These are phyloP conservation scores for Aspergillus ibericus DNA, from an alignment of 2,329 filamentous ascomycete species.

Conservation along the genomic window DNA sequence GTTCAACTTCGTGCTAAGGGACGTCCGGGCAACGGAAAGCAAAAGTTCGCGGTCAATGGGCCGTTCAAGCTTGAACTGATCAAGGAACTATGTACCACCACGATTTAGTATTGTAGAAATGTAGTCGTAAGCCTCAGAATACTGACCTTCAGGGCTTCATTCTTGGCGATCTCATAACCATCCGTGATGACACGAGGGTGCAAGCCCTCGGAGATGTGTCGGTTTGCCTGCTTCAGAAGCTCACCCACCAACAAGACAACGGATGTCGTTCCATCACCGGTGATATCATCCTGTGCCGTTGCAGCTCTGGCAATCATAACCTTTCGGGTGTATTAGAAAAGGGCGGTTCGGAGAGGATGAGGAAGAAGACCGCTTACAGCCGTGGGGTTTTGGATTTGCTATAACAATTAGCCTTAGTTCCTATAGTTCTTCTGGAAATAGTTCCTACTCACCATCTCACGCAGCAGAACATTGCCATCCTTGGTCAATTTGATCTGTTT, in stretches of 20 bases:
- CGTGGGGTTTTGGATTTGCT: slow-evolving; percentile 97
- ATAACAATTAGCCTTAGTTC: slow-evolving; percentile 31
- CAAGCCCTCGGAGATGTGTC: slow-evolving; percentile 94
- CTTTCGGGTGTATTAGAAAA: slow-evolving; percentile 34
- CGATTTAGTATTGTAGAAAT: slow-evolving; percentile 5
- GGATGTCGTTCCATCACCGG: slow-evolving; percentile 94
- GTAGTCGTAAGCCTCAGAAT: background rate
- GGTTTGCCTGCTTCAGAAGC: slow-evolving; percentile 94
- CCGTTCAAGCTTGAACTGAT: slow-evolving; percentile 84
- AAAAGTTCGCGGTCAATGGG: slow-evolving; percentile 92
- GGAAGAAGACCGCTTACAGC: slow-evolving; percentile 59
- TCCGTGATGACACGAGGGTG: slow-evolving; percentile 96
- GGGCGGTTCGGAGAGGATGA: slow-evolving; percentile 1
- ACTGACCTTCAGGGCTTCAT: slow-evolving; percentile 77
- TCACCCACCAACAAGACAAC: slow-evolving; percentile 95
- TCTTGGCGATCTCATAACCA: slow-evolving; percentile 95
- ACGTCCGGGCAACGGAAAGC: slow-evolving; percentile 88
- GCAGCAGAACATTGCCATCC: slow-evolving; percentile 84
- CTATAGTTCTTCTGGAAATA: background rate
- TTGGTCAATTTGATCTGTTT: slow-evolving; percentile 95
- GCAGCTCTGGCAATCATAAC: slow-evolving; percentile 77
- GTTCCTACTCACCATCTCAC: slow-evolving; percentile 59
- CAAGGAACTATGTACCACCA: slow-evolving; percentile 68
- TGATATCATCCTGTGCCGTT: slow-evolving; percentile 97
- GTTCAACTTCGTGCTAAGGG: slow-evolving; percentile 93